A percentile compares a stretch with the other conserved stretches of the same genome.
Conservation (phyloP, 345 rosid genomes). For the Citrus reticulata region DNA sequence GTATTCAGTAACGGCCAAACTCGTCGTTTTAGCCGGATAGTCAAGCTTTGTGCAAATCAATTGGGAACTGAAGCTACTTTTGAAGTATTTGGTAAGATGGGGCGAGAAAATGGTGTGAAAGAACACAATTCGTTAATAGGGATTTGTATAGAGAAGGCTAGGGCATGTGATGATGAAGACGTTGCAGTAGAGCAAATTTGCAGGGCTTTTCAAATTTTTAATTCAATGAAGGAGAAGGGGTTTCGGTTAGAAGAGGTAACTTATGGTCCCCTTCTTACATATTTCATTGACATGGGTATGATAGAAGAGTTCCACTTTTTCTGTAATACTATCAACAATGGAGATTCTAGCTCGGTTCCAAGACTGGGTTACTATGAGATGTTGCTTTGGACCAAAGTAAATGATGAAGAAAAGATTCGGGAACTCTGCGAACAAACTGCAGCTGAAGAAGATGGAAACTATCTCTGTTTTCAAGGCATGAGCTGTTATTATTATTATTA, state of each 20-base stretch:
- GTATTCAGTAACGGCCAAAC: conserved; percentile 32
- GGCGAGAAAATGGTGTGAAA: conserved; percentile 56
- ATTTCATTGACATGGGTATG: conserved; percentile 65
- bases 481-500: neutral
- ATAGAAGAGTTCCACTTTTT: conserved; percentile 52
- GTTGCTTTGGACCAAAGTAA: conserved; percentile 52
- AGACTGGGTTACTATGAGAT: conserved; percentile 85
- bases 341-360: conserved; percentile 29
- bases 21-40: conserved; percentile 31
- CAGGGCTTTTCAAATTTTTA: conserved; percentile 39
- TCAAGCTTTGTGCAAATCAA: conserved; percentile 35
- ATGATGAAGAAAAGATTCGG: conserved; percentile 49
- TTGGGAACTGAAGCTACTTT: conserved; percentile 52
- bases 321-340: conserved; percentile 34
- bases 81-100: conserved; percentile 44
- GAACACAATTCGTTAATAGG: conserved; percentile 60
- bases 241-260: conserved; percentile 50
- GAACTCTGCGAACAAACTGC: conserved; percentile 44
- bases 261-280: conserved; percentile 64
- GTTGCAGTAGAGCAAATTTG: conserved; percentile 39
- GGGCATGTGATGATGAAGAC: conserved; percentile 36
- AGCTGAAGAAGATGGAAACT: conserved; percentile 19
- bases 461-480: conserved; percentile 41
- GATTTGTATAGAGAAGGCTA: conserved; percentile 49
- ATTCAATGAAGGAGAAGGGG: conserved; percentile 70